Base-by-base conservation (phyloP, 305 asterid genomes). In the Fraxinus sp. region DNA sequence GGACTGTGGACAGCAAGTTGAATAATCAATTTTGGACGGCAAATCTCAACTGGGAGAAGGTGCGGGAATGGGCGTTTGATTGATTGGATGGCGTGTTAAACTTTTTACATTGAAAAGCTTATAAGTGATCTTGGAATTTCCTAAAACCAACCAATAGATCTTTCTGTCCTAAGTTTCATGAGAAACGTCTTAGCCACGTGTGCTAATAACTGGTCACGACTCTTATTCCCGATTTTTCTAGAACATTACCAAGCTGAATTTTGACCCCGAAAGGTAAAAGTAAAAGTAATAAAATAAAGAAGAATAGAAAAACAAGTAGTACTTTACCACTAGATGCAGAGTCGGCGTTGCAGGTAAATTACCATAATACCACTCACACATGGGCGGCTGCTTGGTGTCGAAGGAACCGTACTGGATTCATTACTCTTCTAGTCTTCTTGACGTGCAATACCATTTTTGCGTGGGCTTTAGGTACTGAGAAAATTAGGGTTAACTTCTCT, bases 131-230 rank as follows among this genome's bases (percentile, higher is more conserved):
- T 37, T 39, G 79, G 68, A 52, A 26, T 76, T 77, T 79, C 84
- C 81, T n/a, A n/a, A n/a, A n/a, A n/a, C n/a, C n/a, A n/a, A n/a
- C n/a, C n/a, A n/a, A n/a, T n/a, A n/a, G n/a, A n/a, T n/a, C n/a
- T n/a, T n/a, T n/a, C n/a, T n/a, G n/a, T n/a, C 83, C 88, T 66
- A 86, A 82, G 16, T 57, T 81, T 79, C 83, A 41, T 2, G 8
- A 78, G 62, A 13, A 9, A 75, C 55, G 74, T 78, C 75, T 24
- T 24, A 77, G 71, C 81, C 89, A 84, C 87, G 89, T 79, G 86
- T 33, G 2, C 39, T 13, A 28, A 68, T 68, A 1, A 68, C 33
- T 30, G 39, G 20, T 30, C 20, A 26, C 20, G 3, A 30, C 33
- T 26, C 22, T 68, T 20, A 13, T 11, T 68, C 20, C 1, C 39